These are phyloP conservation scores for Spergularia marina DNA, from an alignment of 148 eudicot genomes.

Conservation along the genomic window DNA sequence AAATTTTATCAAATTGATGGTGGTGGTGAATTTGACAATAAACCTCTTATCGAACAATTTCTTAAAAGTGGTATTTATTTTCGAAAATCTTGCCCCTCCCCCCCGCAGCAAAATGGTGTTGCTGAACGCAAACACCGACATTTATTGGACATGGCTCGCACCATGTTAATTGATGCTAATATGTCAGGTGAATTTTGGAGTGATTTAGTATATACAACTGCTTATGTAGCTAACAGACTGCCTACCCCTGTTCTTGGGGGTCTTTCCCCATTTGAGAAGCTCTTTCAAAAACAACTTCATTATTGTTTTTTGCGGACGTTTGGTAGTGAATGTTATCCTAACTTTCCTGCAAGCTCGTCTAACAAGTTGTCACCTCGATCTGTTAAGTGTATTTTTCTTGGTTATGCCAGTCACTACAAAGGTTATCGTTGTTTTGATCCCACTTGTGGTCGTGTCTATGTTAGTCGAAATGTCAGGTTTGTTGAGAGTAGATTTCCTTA, in stretches of 20 bases:
- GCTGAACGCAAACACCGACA: conserved; percentile 10
- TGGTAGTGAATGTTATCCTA: not conserved
- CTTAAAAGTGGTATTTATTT: not conserved
- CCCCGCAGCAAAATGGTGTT: not conserved
- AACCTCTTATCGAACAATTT: not conserved
- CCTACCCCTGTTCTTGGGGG: not conserved
- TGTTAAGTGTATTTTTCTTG: not conserved
- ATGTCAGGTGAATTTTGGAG: conserved; percentile 3
- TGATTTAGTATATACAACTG: not conserved
- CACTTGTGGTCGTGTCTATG: not conserved
- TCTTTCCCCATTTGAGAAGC: not conserved
- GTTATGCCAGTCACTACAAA: conserved; percentile 2
- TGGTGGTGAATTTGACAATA: not conserved
- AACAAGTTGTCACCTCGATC: conserved; percentile 8
- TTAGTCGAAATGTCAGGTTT: conserved; percentile 1
- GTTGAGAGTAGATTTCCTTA: not conserved
- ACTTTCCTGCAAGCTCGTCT: not conserved
- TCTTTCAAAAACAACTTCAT: not conserved
- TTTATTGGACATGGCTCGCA: not conserved
- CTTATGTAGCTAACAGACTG: not conserved
- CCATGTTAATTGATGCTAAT: not conserved
- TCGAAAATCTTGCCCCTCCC: conserved; percentile 3
- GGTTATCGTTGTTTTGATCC: conserved; percentile 6
- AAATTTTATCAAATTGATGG: not conserved
- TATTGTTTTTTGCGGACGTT: not conserved